Evolutionary conservation across 345 rosid species (phyloP).

Genomic region (Lepidium aucheri): DNA sequence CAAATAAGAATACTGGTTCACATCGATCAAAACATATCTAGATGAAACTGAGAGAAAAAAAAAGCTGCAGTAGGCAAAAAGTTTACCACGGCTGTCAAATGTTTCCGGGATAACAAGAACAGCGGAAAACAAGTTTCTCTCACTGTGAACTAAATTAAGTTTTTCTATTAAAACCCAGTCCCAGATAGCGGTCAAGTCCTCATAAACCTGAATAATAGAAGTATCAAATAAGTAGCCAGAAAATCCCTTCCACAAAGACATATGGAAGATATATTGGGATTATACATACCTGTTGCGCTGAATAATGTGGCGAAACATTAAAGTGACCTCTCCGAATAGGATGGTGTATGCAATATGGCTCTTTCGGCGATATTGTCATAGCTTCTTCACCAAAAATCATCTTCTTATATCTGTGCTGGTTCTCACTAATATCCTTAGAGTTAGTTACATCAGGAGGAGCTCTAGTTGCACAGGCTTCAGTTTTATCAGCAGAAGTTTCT

Average conservation of each 20-base stretch:
- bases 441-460: conserved; percentile 29
- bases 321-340: conserved; percentile 95
- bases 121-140: conserved; percentile 66
- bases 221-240: neutral
- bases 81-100: conserved; percentile 76
- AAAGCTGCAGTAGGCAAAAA: neutral
- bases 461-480: conserved; percentile 19
- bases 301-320: conserved; percentile 69
- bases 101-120: conserved; percentile 81
- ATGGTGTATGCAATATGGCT: conserved; percentile 64
- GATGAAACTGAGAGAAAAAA: neutral
- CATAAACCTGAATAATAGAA: conserved; percentile 51
- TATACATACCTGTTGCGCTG: conserved; percentile 64
- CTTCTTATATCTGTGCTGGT: conserved; percentile 39
- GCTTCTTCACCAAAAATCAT: conserved; percentile 90
- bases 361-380: conserved; percentile 56
- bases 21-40: neutral
- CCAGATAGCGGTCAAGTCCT: conserved; percentile 78
- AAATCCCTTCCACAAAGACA: neutral
- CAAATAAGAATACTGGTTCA: conserved; percentile 8
- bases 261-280: neutral
- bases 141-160: conserved; percentile 51
- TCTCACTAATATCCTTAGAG: conserved; percentile 31
- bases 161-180: conserved; percentile 79
- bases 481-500: conserved; percentile 45